phyloP scores from a whole-genome alignment of 306 rosid species.

The Oemleria cerasiformis region DNA sequence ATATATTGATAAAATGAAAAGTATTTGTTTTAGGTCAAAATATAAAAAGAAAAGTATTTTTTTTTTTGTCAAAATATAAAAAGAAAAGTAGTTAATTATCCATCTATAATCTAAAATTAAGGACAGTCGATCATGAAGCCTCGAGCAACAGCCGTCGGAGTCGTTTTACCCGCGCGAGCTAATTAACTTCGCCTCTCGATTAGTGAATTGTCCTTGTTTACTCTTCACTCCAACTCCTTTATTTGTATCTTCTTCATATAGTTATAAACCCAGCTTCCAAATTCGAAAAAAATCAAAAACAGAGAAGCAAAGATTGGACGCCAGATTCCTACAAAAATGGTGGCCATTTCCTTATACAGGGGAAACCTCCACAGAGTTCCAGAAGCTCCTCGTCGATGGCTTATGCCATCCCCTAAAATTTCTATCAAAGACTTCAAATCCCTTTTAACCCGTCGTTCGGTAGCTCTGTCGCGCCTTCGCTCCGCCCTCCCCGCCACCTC shows the following conservation, averaged over 20 bases:
- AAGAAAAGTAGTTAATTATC: too few relatives aligned
- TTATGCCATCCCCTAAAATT: conserved; percentile 69
- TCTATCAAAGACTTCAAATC: conserved; percentile 66
- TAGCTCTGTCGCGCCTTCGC: conserved; percentile 59
- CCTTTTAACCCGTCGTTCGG: conserved; percentile 71
- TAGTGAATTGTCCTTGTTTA: background rate
- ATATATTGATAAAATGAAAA: too few relatives aligned
- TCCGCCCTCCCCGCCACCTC: conserved; percentile 24
- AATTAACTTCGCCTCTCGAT: background rate
- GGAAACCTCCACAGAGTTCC: conserved; percentile 87
- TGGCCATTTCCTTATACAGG: conserved; percentile 88
- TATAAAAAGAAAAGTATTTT: too few relatives aligned
- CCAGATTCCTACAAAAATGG: conserved; percentile 40
- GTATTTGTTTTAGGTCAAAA: too few relatives aligned
- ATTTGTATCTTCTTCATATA: background rate
- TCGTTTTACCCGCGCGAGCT: background rate
- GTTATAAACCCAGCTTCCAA: background rate
- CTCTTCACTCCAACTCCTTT: background rate
- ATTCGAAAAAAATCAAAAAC: background rate
- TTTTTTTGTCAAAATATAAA: too few relatives aligned
- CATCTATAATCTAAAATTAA: background rate
- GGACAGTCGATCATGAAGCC: background rate
- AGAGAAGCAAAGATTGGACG: conserved; percentile 4
- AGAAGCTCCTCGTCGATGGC: conserved; percentile 84
- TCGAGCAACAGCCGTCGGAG: background rate